Conservation (phyloP, 2,329 filamentous ascomycete species). For the Alternaria ventricosa region DNA sequence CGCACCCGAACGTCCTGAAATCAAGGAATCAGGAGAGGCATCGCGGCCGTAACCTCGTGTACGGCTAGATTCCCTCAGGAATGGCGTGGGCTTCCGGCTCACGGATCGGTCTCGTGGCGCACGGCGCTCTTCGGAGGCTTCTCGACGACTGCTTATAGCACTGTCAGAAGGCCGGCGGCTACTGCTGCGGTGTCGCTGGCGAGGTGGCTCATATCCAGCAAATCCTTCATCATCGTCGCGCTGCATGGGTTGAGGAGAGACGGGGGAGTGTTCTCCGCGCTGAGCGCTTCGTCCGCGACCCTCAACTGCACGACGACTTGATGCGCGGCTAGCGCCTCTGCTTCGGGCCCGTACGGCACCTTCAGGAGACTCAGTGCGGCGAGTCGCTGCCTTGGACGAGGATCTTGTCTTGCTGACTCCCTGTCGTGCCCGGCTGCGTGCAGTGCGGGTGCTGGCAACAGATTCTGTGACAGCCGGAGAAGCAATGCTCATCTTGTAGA, state of each 20-base stretch:
- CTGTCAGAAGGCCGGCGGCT: slow-evolving; percentile 58
- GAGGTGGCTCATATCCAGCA: slow-evolving; percentile 68
- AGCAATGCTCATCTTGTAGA: slow-evolving; percentile 51
- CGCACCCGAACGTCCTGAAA: slow-evolving; percentile 40
- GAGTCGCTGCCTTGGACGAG: slow-evolving; percentile 42
- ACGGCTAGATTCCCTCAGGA: slow-evolving; percentile 40
- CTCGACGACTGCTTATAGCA: slow-evolving; percentile 51
- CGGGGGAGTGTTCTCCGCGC: slow-evolving; percentile 69
- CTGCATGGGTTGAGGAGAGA: slow-evolving; percentile 80
- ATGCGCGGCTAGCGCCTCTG: slow-evolving; percentile 40
- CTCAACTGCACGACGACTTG: slow-evolving; percentile 45
- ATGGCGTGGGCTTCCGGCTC: slow-evolving; percentile 42
- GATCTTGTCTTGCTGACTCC: slow-evolving; percentile 45
- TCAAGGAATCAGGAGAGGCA: slow-evolving; percentile 44
- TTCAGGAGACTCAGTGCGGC: slow-evolving; percentile 47
- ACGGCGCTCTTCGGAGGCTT: slow-evolving; percentile 55
- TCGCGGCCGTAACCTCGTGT: slow-evolving; percentile 44
- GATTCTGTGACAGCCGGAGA: slow-evolving; percentile 49
- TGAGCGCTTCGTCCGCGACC: slow-evolving; percentile 46
- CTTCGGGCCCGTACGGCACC: slow-evolving; percentile 31
- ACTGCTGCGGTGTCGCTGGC: slow-evolving; percentile 59
- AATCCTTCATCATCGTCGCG: slow-evolving; percentile 61
- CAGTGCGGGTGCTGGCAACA: slow-evolving; percentile 42
- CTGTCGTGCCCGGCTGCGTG: slow-evolving; percentile 42
- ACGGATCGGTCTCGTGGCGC: slow-evolving; percentile 45